Percentiles rank a stretch among this genome's conserved stretches.
phyloP scores from a whole-genome alignment of 345 rosid genomes.

The Gossypium bickii region DNA sequence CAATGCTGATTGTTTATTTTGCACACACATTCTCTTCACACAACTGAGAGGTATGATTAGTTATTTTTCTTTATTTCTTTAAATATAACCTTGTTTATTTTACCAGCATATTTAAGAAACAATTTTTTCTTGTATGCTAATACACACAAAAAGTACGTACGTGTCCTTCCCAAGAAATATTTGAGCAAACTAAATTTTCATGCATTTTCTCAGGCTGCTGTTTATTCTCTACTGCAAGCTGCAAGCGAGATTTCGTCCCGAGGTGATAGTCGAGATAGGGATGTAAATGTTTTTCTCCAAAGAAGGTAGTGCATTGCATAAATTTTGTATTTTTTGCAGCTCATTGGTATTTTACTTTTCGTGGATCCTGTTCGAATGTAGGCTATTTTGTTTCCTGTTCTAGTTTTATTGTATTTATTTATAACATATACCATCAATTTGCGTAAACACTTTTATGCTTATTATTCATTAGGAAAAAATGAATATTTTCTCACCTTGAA shows the following conservation, averaged over 20 bases:
- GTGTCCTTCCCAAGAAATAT: neutral
- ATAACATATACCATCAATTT: neutral
- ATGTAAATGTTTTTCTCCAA: conserved; percentile 64
- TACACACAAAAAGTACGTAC: neutral
- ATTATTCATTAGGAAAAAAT: neutral
- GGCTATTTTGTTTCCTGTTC: neutral
- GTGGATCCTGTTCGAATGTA: neutral
- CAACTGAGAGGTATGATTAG: neutral
- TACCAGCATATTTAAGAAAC: no score
- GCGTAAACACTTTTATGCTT: neutral
- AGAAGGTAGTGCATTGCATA: conserved; percentile 50
- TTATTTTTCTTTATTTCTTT: no score
- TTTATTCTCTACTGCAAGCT: conserved; percentile 81
- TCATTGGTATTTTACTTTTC: neutral
- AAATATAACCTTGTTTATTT: no score
- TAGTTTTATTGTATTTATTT: neutral
- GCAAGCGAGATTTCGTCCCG: conserved; percentile 77
- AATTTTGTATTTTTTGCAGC: neutral
- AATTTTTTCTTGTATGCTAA: no score
- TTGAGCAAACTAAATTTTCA: neutral
- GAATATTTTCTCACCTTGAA: neutral
- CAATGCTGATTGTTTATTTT: neutral
- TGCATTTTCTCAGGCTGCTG: conserved; percentile 61
- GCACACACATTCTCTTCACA: neutral
- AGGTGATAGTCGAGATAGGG: conserved; percentile 72